phyloP scores from a whole-genome alignment of 345 rosid species.

The Eutrema heterophyllum region DNA sequence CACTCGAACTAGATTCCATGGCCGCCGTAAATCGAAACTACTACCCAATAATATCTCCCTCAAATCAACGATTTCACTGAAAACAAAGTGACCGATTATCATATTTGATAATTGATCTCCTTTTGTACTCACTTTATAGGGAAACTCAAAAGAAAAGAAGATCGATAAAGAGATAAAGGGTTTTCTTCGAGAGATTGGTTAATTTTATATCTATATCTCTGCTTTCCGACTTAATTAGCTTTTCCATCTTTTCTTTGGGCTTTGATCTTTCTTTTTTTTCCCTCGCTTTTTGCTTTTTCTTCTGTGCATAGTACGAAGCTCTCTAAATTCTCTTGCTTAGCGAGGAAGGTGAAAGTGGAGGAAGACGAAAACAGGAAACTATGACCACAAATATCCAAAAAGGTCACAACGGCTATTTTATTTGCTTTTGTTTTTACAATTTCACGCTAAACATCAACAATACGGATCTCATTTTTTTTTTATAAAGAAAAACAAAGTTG shows the following conservation, averaged over 20 bases:
- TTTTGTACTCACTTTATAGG: constrained; percentile 23
- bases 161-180: constrained; percentile 16
- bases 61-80: constrained; percentile 7
- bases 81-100: constrained; percentile 9
- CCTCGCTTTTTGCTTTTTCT: constrained; percentile 13
- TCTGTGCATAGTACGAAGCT: neutral
- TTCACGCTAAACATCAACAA: neutral
- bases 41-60: neutral
- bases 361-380: constrained; percentile 4
- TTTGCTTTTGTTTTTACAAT: neutral
- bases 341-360: constrained; percentile 36
- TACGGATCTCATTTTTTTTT: too few relatives aligned
- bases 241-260: neutral
- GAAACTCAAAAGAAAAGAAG: constrained; percentile 5
- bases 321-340: constrained; percentile 26
- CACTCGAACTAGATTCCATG: constrained; percentile 72
- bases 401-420: neutral
- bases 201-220: constrained; percentile 11
- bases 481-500: too few relatives aligned
- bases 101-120: constrained; percentile 16
- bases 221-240: constrained; percentile 19
- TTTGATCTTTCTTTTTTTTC: constrained; percentile 2
- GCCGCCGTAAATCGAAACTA: constrained; percentile 1
- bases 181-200: constrained; percentile 12
- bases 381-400: constrained; percentile 12